phyloP scores from a whole-genome alignment of 2,329 filamentous ascomycete genomes.

The Fusarium irregulare region DNA sequence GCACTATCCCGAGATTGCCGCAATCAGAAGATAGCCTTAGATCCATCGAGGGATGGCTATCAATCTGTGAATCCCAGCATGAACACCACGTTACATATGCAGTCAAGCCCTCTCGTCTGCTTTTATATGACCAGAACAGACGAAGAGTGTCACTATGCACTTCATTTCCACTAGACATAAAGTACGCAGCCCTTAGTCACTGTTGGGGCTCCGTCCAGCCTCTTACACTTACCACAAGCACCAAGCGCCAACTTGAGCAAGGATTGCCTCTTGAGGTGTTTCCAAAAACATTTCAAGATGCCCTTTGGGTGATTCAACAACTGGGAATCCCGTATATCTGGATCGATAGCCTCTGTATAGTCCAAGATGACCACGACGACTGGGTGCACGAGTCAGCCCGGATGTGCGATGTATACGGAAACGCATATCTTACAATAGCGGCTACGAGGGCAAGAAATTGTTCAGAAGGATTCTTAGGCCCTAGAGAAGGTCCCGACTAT shows the following conservation, averaged over 20 bases:
- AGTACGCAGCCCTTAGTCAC: neutral
- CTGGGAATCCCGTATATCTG: fast-evolving
- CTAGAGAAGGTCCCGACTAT: fast-evolving
- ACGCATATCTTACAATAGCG: neutral
- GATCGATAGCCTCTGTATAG: neutral
- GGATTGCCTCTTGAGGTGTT: neutral
- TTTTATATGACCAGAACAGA: neutral
- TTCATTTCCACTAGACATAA: fast-evolving
- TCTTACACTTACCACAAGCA: neutral
- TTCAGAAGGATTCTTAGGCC: neutral
- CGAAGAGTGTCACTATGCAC: fast-evolving
- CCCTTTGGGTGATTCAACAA: neutral
- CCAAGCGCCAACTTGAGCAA: fast-evolving
- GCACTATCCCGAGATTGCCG: fast-evolving
- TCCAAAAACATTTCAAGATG: neutral
- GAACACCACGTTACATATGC: no score
- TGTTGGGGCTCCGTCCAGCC: neutral
- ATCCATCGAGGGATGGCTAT: neutral
- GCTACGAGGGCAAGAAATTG: neutral
- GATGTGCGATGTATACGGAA: constrained; percentile 2
- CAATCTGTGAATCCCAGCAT: no score
- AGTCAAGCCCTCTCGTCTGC: no score
- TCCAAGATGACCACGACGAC: neutral
- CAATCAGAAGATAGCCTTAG: neutral
- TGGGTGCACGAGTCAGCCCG: neutral